Percentiles rank a stretch among this genome's conserved stretches.
These are phyloP conservation scores for Hibiscus tridactylites DNA, from an alignment of 345 rosid species.

Conservation along the genomic window DNA sequence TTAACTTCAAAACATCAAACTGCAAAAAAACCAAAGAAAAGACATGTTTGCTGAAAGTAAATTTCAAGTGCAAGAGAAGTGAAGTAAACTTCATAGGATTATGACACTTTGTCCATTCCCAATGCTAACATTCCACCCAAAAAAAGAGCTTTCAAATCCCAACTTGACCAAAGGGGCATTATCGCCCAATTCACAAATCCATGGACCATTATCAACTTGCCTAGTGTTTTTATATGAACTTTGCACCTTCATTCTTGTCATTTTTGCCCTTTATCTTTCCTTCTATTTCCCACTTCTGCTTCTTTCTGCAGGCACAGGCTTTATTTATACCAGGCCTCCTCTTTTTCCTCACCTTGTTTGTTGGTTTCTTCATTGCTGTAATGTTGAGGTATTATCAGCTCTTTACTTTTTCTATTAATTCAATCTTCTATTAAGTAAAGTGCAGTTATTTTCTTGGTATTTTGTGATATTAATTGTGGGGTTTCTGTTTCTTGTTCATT, in stretches of 20 bases:
- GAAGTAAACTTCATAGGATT: conserved; percentile 15
- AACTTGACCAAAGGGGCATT: neutral
- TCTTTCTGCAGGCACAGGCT: neutral
- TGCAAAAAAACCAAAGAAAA: neutral
- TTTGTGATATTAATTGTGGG: neutral
- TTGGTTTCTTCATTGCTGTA: conserved; percentile 12
- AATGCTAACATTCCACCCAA: conserved; percentile 6
- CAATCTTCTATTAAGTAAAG: conserved; percentile 1
- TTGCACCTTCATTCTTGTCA: neutral
- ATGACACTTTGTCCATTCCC: neutral
- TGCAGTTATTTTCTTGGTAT: neutral
- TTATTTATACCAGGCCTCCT: conserved; percentile 5
- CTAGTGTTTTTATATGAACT: neutral
- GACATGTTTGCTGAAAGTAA: neutral
- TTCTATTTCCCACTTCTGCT: neutral
- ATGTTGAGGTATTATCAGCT: conserved; percentile 21
- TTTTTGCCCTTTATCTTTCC: neutral
- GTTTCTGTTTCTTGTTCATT: too few relatives aligned
- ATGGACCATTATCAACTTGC: neutral
- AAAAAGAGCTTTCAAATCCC: neutral
- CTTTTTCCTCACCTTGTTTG: neutral
- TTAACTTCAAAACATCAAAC: neutral
- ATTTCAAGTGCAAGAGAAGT: conserved; percentile 16
- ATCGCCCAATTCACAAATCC: neutral
- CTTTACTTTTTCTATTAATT: neutral